Percentiles rank a stretch among this genome's conserved stretches.
Evolutionary conservation across 1,139 yeast genomes (phyloP).

Genomic region (Meyerozyma carpophila): DNA sequence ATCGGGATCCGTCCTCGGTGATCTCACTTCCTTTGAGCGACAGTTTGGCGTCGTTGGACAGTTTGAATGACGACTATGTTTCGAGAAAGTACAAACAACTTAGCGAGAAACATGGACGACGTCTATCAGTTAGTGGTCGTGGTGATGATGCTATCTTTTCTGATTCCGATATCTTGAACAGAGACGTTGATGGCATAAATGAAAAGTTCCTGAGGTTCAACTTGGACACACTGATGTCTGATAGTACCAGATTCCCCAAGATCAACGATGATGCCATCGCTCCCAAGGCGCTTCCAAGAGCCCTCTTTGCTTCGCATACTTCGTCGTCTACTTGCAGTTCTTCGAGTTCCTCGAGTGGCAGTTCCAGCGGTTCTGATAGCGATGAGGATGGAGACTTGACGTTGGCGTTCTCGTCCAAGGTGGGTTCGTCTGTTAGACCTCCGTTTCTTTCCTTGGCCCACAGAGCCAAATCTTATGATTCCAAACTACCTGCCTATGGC

Average conservation of each 20-base stretch:
- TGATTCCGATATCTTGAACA: neutral
- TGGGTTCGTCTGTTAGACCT: conserved; percentile 32
- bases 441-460: conserved; percentile 29
- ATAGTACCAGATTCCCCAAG: conserved; percentile 9
- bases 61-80: conserved; percentile 58
- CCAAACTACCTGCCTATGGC: conserved; percentile 28
- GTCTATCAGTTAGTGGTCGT: neutral
- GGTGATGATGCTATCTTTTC: neutral
- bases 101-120: conserved; percentile 7
- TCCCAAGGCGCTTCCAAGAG: conserved; percentile 8
- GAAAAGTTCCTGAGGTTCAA: conserved; percentile 36
- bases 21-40: conserved; percentile 60
- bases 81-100: conserved; percentile 31
- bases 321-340: conserved; percentile 10
- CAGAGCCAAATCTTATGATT: conserved; percentile 42
- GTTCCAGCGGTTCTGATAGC: conserved; percentile 20
- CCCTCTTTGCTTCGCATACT: conserved; percentile 4
- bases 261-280: conserved; percentile 12
- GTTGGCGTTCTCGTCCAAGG: conserved; percentile 44
- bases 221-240: conserved; percentile 31
- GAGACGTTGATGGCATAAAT: conserved; percentile 12
- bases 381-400: conserved; percentile 48
- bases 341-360: conserved; percentile 5
- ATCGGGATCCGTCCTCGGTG: conserved; percentile 29
- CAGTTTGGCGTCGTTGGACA: conserved; percentile 73